Conservation (phyloP, 805 yeast species). For the Myxozyma neglecta region DNA sequence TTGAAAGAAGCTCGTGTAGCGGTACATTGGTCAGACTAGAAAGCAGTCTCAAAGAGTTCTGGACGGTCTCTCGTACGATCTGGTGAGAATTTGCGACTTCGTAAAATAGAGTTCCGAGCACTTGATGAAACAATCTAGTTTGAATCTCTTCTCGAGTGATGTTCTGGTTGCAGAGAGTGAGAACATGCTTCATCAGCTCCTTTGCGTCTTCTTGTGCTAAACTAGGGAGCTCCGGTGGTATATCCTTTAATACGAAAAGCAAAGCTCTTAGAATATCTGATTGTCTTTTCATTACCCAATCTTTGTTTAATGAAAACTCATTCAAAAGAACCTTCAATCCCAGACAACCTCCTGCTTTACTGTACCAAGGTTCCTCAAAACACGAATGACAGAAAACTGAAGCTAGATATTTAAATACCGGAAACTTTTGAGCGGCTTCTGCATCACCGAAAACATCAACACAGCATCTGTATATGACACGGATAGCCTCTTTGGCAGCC, state of each 20-base stretch:
- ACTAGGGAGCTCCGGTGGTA: conserved; percentile 83
- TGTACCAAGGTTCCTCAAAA: conserved; percentile 82
- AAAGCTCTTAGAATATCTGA: conserved; percentile 82
- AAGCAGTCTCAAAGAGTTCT: conserved; percentile 62
- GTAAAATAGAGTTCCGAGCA: conserved; percentile 85
- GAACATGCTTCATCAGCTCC: conserved; percentile 59
- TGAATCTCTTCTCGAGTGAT: conserved; percentile 63
- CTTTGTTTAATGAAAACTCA: conserved; percentile 64
- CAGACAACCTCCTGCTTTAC: conserved; percentile 83
- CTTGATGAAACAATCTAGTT: conserved; percentile 72
- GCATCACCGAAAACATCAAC: conserved; percentile 64
- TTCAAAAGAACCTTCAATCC: conserved; percentile 75
- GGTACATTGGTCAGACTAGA: conserved; percentile 71
- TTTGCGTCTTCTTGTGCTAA: conserved; percentile 73
- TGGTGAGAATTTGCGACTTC: conserved; percentile 88
- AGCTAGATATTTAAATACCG: conserved; percentile 72
- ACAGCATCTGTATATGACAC: conserved; percentile 60
- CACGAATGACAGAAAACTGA: conserved; percentile 87
- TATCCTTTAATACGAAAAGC: conserved; percentile 85
- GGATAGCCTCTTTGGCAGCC: conserved; percentile 67
- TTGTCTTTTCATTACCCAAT: conserved; percentile 76
- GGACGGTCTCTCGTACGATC: conserved; percentile 79
- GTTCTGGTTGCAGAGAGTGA: conserved; percentile 64
- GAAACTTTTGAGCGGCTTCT: conserved; percentile 66
- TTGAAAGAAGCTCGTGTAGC: conserved; percentile 71